phyloP scores from a whole-genome alignment of 805 yeast genomes.

The Saccharomycopsis amapae region DNA sequence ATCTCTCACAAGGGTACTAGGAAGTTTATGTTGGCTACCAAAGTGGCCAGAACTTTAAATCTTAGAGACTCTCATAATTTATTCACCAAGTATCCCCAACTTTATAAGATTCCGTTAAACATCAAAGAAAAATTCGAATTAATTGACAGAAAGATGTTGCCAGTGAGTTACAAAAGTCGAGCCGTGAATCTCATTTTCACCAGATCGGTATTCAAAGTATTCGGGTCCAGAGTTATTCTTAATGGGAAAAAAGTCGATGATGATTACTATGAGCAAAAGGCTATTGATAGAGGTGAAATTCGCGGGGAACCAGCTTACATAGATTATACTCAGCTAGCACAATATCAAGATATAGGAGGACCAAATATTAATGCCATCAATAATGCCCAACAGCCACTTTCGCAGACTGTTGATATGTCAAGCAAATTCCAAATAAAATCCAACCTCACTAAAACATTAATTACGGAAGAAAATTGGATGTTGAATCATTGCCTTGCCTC shows the following conservation, averaged over 20 bases:
- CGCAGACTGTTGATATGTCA: conserved; percentile 25
- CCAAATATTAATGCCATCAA: neutral
- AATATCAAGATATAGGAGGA: neutral
- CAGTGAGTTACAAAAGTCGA: conserved; percentile 86
- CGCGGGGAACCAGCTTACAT: conserved; percentile 16
- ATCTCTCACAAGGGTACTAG: conserved; percentile 52
- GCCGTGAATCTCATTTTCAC: conserved; percentile 89
- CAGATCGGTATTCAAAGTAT: conserved; percentile 79
- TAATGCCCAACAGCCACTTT: neutral
- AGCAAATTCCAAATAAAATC: conserved; percentile 16
- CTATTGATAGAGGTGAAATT: conserved; percentile 18
- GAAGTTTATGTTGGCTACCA: conserved; percentile 85
- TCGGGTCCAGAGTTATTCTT: conserved; percentile 77
- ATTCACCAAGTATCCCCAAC: conserved; percentile 64
- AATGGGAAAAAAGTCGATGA: conserved; percentile 78
- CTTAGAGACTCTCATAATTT: conserved; percentile 73
- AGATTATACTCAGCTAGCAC: neutral
- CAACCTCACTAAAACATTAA: conserved; percentile 17
- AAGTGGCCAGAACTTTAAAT: conserved; percentile 92
- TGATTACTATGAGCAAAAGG: conserved; percentile 50
- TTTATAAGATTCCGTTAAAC: conserved; percentile 65
- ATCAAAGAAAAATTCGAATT: conserved; percentile 78
- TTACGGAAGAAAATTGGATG: conserved; percentile 70
- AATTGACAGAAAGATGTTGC: conserved; percentile 73
- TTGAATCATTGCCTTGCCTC: conserved; percentile 77